phyloP scores from a whole-genome alignment of 805 yeast species.

The Yamadazyma takamatsuzukensis region DNA sequence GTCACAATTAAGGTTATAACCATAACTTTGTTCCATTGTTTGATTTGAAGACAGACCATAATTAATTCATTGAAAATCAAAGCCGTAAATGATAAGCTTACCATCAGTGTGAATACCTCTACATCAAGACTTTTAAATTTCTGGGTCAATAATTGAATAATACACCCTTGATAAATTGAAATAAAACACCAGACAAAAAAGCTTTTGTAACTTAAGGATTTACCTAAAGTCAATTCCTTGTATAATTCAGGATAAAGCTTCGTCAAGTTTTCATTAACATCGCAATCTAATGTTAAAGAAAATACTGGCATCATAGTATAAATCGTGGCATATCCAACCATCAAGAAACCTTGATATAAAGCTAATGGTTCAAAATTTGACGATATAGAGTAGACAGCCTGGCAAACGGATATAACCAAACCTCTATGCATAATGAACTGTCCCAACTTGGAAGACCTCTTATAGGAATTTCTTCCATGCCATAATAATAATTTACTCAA shows the following conservation, averaged over 20 bases:
- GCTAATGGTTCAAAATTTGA: constrained; percentile 93
- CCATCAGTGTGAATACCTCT: constrained; percentile 64
- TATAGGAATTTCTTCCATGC: constrained; percentile 98
- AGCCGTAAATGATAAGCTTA: constrained; percentile 79
- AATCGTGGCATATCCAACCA: constrained; percentile 97
- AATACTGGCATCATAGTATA: constrained; percentile 99
- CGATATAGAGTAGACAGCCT: constrained; percentile 85
- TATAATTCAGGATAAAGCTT: constrained; percentile 91
- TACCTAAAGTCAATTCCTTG: constrained; percentile 85
- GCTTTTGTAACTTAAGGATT: constrained; percentile 78
- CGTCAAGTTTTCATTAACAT: constrained; percentile 85
- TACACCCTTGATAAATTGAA: constrained; percentile 85
- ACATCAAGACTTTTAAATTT: constrained; percentile 59
- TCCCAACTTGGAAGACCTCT: constrained; percentile 89
- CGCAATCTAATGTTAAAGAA: constrained; percentile 85
- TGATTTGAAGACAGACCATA: constrained; percentile 91
- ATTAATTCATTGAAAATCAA: constrained; percentile 79
- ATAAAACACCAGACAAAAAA: constrained; percentile 89
- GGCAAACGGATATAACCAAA: constrained; percentile 87
- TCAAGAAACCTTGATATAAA: constrained; percentile 89
- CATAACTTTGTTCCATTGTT: constrained; percentile 88
- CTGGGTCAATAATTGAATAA: constrained; percentile 83
- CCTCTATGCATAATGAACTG: constrained; percentile 98
- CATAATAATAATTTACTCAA: constrained; percentile 82
- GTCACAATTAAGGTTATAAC: constrained; percentile 69